Conservation (phyloP, 192 early-diverging fungal species). For the Podochytrium sp. region DNA sequence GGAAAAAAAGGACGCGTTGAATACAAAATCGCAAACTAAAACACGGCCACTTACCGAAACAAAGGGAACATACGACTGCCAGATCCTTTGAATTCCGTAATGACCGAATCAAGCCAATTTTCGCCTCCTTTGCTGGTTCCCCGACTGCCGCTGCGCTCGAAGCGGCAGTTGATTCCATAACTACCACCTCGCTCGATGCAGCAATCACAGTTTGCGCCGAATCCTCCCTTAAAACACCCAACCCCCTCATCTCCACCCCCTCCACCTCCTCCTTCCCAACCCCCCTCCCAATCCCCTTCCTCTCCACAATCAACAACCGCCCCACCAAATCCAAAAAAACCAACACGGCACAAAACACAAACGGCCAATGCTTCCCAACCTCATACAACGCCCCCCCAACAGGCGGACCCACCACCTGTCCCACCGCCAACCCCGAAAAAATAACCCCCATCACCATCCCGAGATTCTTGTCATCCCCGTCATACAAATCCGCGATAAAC, state of each 20-base stretch:
- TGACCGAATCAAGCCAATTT: background rate
- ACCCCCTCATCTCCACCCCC: too few relatives aligned
- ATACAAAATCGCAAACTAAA: background rate
- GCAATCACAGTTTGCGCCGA: background rate
- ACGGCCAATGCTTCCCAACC: conserved; percentile 30
- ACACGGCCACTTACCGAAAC: background rate
- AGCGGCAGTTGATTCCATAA: background rate
- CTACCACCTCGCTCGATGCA: background rate
- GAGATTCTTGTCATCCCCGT: conserved; percentile 18
- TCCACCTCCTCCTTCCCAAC: background rate
- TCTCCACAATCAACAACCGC: conserved; percentile 24
- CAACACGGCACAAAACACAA: conserved; percentile 18
- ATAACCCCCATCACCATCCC: conserved; percentile 38
- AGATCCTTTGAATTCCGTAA: background rate
- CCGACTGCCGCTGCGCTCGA: background rate
- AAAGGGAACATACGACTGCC: background rate
- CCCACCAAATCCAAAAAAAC: conserved; percentile 26
- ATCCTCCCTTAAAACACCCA: background rate
- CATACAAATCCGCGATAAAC: conserved; percentile 32
- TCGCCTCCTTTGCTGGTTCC: background rate
- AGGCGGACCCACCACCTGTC: conserved; percentile 35
- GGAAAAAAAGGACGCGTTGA: background rate
- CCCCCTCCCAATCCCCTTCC: background rate
- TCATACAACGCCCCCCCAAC: conserved; percentile 38
- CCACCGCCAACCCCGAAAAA: conserved; percentile 34